Percentiles rank a stretch among this genome's conserved stretches.
Conservation (phyloP, 169 alveolate species). For the Plasmodium cynomolgi region DNA sequence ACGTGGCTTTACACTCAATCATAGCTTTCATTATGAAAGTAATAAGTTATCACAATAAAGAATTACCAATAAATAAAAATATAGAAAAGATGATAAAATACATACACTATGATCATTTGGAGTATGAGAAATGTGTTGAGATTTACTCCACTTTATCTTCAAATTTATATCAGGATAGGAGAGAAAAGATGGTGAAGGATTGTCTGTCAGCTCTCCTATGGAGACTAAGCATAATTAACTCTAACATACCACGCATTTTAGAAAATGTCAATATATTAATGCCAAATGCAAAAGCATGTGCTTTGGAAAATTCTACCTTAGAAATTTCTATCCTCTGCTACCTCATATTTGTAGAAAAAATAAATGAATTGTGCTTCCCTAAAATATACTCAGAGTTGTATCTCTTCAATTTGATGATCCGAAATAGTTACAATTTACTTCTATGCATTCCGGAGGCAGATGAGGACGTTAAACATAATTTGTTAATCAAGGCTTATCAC, state of each 20-base stretch:
- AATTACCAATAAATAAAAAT: constrained; percentile 54
- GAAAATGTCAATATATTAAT: constrained; percentile 72
- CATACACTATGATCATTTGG: constrained; percentile 30
- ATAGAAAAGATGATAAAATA: constrained; percentile 33
- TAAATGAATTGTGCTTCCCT: constrained; percentile 35
- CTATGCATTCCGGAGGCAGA: constrained; percentile 52
- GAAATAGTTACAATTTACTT: constrained; percentile 71
- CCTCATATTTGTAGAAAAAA: constrained; percentile 58
- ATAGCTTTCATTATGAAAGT: constrained; percentile 74
- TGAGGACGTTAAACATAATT: constrained; percentile 5
- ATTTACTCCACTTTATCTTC: background rate
- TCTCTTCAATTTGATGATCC: constrained; percentile 69
- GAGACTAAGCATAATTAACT: constrained; percentile 67
- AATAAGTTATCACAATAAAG: constrained; percentile 33
- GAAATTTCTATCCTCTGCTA: constrained; percentile 63
- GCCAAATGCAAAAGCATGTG: constrained; percentile 74
- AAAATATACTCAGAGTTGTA: constrained; percentile 63
- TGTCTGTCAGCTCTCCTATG: constrained; percentile 57
- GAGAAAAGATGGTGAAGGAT: constrained; percentile 12
- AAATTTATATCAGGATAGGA: background rate
- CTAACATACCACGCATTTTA: constrained; percentile 24
- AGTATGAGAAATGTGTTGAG: constrained; percentile 39
- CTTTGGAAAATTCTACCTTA: constrained; percentile 66
- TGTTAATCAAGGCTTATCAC: constrained; percentile 63
- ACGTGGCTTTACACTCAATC: constrained; percentile 73